Base-by-base conservation (phyloP, 768 basidiomycete species). In the Suillus cothurnatus region DNA sequence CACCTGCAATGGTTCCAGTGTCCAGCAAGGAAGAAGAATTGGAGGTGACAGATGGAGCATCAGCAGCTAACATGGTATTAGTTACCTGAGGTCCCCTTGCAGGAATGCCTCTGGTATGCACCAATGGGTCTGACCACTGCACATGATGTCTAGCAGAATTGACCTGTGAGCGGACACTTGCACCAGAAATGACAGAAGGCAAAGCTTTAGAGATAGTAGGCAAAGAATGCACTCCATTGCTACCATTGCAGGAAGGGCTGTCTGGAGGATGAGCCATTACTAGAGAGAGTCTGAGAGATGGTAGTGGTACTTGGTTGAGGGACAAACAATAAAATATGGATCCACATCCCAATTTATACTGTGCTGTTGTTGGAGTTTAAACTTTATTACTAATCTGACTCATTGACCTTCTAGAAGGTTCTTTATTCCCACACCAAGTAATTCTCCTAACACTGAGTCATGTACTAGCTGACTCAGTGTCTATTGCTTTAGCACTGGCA, bases 81-180 rank as follows among this genome's bases (percentile, higher is more conserved):
- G 9, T 11, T 14, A 0, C 53, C 21, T 55, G 31, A n/a, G 32
- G 21, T 19, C 23, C 43, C 61, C 63, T 63, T 32, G 61, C 21
- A 28, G 63, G 63, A 8, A 64, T 47, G 3, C 23, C 34, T 19
- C 26, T 64, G n/a, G 23, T 45, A 7, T 36, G n/a, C 7, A 43
- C 26, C 12, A 64, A 45, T 64, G 63, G 63, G 7, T 21, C 17
- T 63, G 63, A 63, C 63, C 63, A 64, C 38, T 55, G 36, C 17
- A 49, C 52, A 64, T 39, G 62, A 34, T 34, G 15, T 36, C 23
- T 21, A 58, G 55, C 36, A 21, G 34, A 17, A 36, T 38, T 31
- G 34, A 23, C 57, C 32, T 28, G 23, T 39, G 26, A 41, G 14
- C 31, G 34, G 8, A 21, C 23, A 61, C 32, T 17, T 28, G 23